Base-by-base conservation (phyloP, 768 basidiomycete species). In the Dendrothele bispora region DNA sequence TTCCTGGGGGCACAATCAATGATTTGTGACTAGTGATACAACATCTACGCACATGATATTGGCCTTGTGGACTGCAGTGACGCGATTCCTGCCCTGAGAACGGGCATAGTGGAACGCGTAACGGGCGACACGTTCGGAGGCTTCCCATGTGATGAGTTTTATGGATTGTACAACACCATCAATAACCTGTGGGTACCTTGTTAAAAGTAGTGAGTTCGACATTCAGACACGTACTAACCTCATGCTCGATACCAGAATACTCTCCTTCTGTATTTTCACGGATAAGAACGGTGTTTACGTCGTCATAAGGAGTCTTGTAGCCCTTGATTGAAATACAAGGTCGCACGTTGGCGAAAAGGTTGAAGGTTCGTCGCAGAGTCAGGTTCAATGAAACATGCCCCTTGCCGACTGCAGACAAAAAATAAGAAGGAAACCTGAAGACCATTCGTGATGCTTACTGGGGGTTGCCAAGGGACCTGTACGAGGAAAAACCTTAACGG, bases 241-340 rank as follows among this genome's bases (percentile, higher is more conserved):
- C 95, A 68, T 99, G 97, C 70, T 99, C 97, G 57, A 99, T 98
- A 57, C 97, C 97, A 50, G 95, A 98, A 71, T 99, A 99, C 68
- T 99, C 97, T 67, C 97, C 97, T 71, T 99, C 97, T 7, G 97
- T 99, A 70, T 99, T 99, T 75, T 99, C 97, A 63, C 97, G 92
- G 66, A 99, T 99, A 56, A 99, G 75, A 43, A 98, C 94, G 21
- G 92, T 95, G 76, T 99, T 89, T 55, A 99, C 97, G 61, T 98
- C 88, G 65, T 98, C 95, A 62, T 99, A 98, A 2, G 95, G 89
- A 0, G 97, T 99, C 75, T 97, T 97, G 79, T 86, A 98, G 24
- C 97, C 97, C 67, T 91, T 74, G 69, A 99, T 92, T 24, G 95
- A 98, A 24, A 83, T 82, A 64, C 97, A 99, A 28, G 97, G 97